Conservation (phyloP, 768 basidiomycete genomes). For the Auricularia cornea region DNA sequence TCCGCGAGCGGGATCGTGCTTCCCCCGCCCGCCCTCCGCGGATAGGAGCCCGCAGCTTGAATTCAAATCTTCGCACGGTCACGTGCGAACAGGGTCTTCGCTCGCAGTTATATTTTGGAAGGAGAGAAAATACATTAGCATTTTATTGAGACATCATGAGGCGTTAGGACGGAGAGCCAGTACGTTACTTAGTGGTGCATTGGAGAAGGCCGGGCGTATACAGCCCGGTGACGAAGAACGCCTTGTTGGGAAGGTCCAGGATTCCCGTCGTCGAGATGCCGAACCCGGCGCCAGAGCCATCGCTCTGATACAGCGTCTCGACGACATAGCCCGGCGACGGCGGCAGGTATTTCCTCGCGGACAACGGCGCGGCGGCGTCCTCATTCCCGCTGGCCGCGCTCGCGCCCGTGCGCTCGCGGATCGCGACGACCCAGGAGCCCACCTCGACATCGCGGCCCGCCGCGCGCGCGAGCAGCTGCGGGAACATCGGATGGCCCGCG, state of each 20-base stretch:
- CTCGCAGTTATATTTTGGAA: no score
- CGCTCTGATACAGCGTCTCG: slow-evolving; percentile 65
- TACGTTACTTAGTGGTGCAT: background rate
- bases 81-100: no score
- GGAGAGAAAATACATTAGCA: no score
- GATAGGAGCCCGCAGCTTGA: no score
- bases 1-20: no score
- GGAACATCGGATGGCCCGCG: slow-evolving; percentile 62
- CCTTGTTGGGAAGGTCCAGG: background rate
- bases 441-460: slow-evolving; percentile 32
- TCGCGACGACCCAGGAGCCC: slow-evolving; percentile 52
- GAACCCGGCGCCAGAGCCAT: slow-evolving; percentile 27
- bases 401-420: slow-evolving; percentile 21
- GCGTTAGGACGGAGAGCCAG: no score
- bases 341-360: slow-evolving; percentile 35
- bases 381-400: slow-evolving; percentile 17
- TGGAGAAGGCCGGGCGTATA: slow-evolving; percentile 12
- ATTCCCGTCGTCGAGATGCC: background rate
- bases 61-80: no score
- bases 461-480: slow-evolving; percentile 37
- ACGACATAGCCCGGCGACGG: slow-evolving; percentile 32
- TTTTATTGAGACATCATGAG: no score
- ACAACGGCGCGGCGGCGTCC: slow-evolving; percentile 40
- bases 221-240: slow-evolving; percentile 11
- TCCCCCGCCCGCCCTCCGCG: no score